Percentiles rank a stretch among this genome's conserved stretches.
Evolutionary conservation across 257 asterid genomes (phyloP).

Genomic region (Thymus mandschuricus): DNA sequence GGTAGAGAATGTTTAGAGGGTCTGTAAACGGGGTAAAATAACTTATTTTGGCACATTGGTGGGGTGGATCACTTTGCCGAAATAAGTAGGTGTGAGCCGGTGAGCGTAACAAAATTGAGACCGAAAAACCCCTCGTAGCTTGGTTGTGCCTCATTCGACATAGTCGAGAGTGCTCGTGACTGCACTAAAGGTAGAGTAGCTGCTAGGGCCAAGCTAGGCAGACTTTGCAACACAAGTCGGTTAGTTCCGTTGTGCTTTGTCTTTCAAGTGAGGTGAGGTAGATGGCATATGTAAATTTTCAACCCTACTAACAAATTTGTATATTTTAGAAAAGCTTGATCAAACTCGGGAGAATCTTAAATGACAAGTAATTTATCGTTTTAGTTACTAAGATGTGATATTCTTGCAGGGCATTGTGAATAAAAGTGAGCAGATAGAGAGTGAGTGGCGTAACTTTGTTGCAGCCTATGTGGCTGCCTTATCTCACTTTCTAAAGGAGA

Average conservation of each 20-base stretch:
- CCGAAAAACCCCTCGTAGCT: no score
- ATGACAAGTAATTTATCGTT: background rate
- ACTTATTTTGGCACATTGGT: no score
- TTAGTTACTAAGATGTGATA: conserved; percentile 13
- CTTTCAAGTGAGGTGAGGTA: conserved; percentile 14
- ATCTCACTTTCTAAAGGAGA: conserved; percentile 63
- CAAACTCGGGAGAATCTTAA: conserved; percentile 15
- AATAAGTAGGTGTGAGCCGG: no score
- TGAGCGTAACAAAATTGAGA: no score
- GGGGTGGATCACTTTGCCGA: no score
- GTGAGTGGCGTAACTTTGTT: conserved; percentile 44
- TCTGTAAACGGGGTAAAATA: no score
- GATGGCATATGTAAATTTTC: conserved; percentile 5
- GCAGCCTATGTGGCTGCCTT: conserved; percentile 70
- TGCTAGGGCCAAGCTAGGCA: no score
- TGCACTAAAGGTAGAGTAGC: no score
- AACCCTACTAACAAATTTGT: conserved; percentile 13
- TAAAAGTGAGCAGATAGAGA: conserved; percentile 42
- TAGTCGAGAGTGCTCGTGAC: no score
- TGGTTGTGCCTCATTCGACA: no score
- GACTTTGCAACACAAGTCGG: no score
- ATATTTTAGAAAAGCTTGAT: conserved; percentile 15
- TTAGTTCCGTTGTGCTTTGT: background rate
- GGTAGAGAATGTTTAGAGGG: no score
- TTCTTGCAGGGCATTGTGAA: conserved; percentile 51